These are phyloP conservation scores for Agarophyton chilense DNA, from an alignment of 23 red algal genomes.

Conservation along the genomic window DNA sequence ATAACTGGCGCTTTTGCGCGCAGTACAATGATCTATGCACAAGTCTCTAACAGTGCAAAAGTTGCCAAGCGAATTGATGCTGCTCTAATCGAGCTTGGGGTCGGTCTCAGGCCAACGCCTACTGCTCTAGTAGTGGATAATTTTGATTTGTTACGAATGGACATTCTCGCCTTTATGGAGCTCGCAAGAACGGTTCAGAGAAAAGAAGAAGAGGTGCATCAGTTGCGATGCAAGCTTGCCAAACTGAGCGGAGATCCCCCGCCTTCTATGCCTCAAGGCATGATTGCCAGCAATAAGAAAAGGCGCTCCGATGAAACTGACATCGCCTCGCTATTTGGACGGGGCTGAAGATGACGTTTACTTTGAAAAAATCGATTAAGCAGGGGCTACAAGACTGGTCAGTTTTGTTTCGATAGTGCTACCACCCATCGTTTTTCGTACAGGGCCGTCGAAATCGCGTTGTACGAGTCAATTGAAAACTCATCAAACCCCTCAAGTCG, in stretches of 20 bases:
- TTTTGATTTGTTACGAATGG: conserved; percentile 91
- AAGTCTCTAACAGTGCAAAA: conserved; percentile 71
- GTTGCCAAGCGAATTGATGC: conserved; percentile 75
- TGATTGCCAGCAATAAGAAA: conserved; percentile 70
- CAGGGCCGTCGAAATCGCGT: too few species aligned
- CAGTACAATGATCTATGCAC: conserved; percentile 80
- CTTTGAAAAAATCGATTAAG: background rate
- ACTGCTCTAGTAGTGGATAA: conserved; percentile 81
- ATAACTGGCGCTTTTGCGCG: conserved; percentile 74
- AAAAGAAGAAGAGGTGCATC: conserved; percentile 95
- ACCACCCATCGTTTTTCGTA: too few species aligned
- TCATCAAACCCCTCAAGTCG: too few species aligned
- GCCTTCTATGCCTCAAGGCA: conserved; percentile 66
- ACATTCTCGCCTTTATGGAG: conserved; percentile 81
- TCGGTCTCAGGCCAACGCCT: conserved; percentile 81
- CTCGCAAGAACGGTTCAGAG: conserved; percentile 68
- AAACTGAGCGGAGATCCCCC: conserved; percentile 65
- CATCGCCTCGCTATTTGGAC: conserved; percentile 42
- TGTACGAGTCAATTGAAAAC: too few species aligned
- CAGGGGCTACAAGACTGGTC: background rate
- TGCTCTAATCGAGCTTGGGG: conserved; percentile 79
- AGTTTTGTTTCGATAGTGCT: too few species aligned
- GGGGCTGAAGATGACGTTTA: background rate
- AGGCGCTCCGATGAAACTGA: conserved; percentile 62
- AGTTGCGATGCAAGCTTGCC: conserved; percentile 59